Percentiles rank a stretch among this genome's conserved stretches.
Evolutionary conservation across 441 rosid genomes (phyloP).

Genomic region (Melastoma candidum): DNA sequence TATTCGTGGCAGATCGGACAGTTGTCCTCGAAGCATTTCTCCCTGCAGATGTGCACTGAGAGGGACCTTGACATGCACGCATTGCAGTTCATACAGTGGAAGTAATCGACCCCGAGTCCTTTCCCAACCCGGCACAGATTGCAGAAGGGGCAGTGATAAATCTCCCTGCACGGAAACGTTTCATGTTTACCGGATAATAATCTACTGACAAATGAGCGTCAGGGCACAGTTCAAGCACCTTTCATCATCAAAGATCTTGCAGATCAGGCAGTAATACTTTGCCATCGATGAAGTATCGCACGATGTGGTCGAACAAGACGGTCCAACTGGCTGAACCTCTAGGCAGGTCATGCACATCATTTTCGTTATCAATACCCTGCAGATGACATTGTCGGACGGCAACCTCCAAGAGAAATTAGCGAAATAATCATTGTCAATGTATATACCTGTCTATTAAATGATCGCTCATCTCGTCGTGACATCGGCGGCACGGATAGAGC

Average conservation of each 20-base stretch:
- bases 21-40: constrained; percentile 67
- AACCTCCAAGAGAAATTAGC: constrained; percentile 1
- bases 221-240: constrained; percentile 27
- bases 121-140: constrained; percentile 81
- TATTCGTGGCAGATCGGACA: constrained; percentile 84
- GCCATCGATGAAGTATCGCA: constrained; percentile 56
- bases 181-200: too few relatives aligned
- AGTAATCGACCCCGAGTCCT: constrained; percentile 75
- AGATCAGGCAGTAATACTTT: constrained; percentile 66
- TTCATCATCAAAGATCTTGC: constrained; percentile 60
- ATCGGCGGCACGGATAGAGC: constrained; percentile 61
- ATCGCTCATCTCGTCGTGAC: constrained; percentile 73
- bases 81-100: constrained; percentile 94
- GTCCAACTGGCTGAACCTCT: constrained; percentile 49
- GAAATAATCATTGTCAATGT: neutral
- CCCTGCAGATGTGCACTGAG: constrained; percentile 50
- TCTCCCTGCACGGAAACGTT: constrained; percentile 42
- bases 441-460: constrained; percentile 56
- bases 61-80: constrained; percentile 68
- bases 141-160: constrained; percentile 87
- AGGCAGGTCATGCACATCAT: constrained; percentile 93
- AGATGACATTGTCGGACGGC: constrained; percentile 8
- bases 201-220: too few relatives aligned
- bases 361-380: constrained; percentile 47
- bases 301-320: constrained; percentile 37